Percentiles rank a stretch among this genome's conserved stretches.
Evolutionary conservation across 2,329 filamentous ascomycete genomes (phyloP).

Genomic region (Gliomastix tumulicola): DNA sequence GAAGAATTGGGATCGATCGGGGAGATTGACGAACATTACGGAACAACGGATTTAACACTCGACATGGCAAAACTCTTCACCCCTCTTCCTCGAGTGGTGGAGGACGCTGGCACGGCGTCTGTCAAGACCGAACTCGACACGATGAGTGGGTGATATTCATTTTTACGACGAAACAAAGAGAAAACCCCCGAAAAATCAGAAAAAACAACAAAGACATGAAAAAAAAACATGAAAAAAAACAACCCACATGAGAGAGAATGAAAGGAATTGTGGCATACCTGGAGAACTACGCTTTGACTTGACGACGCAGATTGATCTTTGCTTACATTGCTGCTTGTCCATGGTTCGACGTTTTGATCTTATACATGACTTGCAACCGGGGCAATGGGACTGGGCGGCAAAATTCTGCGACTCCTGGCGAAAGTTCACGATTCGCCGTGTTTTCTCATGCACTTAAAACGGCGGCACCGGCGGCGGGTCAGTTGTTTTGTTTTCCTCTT

Average conservation of each 20-base stretch:
- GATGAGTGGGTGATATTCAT: conserved; percentile 17
- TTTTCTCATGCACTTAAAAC: conserved; percentile 1
- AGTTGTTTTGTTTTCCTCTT: conserved; percentile 2
- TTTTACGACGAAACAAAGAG: too few species aligned
- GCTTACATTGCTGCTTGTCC: too few species aligned
- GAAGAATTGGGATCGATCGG: conserved; percentile 63
- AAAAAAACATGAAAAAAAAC: too few species aligned
- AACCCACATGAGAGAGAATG: too few species aligned
- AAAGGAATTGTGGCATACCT: too few species aligned
- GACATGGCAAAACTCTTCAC: conserved; percentile 68
- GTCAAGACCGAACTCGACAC: conserved; percentile 32
- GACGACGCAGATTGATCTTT: too few species aligned
- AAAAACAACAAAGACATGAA: too few species aligned
- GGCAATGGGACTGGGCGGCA: neutral
- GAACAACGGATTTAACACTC: conserved; percentile 55
- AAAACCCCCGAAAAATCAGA: too few species aligned
- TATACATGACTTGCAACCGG: too few species aligned
- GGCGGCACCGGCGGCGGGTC: conserved; percentile 6
- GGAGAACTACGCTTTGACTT: too few species aligned
- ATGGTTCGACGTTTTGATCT: too few species aligned
- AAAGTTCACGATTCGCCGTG: conserved; percentile 1
- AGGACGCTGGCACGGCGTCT: conserved; percentile 31
- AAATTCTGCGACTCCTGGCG: neutral
- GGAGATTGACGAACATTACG: conserved; percentile 62
- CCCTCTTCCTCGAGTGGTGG: conserved; percentile 42